Evolutionary conservation across 805 yeast species (phyloP), one percentile per base, ranked within the genome.

Genomic region (Sugiyamaella mastotermitis): DNA sequence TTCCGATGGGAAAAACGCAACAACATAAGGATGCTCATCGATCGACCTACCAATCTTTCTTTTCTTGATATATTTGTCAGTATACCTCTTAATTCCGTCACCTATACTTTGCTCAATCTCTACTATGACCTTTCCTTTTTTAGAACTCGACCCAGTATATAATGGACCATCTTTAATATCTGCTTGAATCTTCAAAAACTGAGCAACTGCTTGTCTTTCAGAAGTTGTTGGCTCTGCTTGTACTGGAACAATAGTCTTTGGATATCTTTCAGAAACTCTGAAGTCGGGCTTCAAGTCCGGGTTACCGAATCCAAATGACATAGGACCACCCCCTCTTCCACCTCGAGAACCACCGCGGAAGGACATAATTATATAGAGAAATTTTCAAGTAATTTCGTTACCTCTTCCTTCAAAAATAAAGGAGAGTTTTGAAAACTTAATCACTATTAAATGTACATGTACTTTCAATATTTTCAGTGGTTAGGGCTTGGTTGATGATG

Each of bases 21-120:
- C 52, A 8, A 40, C 41, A 56, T 79, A 84, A 1, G 94, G 94
- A 61, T 83, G 87, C 37, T 82, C 87, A 44, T 78, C 81, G 6
- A 81, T 72, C 2, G 88, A 78, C 36, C 80, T 71, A 1, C 86
- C 85, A 11, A 80, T 72, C 51, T 73, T 76, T 40, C 83, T 72
- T 50, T 76, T 77, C 56, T 80, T 80, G 47, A 80, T 65, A 60
- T 83, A 88, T 56, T 69, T 70, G 58, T 88, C 97, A 2, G 94
- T 77, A 55, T 85, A 85, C 51, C 97, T 70, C 54, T 79, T 75
- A 30, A 88, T 72, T 1, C 90, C 87, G 55, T 84, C 95, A 38
- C 68, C 36, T 3, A 40, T 23, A 20, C 37, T 29, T n/a, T 37
- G 37, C 14, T 48, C 55, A 3, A 43, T 29, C 29, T 50, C 53